Evolutionary conservation across 2,329 filamentous ascomycete species (phyloP).

Genomic region (Trichoderma sp.): DNA sequence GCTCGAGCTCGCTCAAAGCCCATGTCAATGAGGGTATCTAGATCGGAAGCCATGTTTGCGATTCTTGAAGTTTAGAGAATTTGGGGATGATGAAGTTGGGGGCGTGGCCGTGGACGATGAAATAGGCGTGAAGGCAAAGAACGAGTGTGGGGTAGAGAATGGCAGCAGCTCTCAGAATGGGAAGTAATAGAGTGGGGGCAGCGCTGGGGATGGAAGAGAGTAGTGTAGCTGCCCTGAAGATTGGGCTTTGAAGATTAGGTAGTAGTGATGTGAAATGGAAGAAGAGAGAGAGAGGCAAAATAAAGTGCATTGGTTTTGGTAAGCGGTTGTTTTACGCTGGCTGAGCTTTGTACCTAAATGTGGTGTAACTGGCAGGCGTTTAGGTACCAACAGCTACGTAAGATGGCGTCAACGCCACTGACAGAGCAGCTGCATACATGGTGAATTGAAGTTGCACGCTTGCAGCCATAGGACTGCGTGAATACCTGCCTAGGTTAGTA

Average conservation of each 20-base stretch:
- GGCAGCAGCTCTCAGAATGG: not conserved
- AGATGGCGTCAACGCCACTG: slow-evolving; percentile 19
- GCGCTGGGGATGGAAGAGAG: not conserved
- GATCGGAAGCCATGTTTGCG: slow-evolving; percentile 53
- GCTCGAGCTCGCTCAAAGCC: slow-evolving; percentile 83
- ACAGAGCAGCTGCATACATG: not conserved
- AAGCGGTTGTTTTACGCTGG: not conserved
- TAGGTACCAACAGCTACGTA: slow-evolving; percentile 23
- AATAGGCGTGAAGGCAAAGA: slow-evolving; percentile 5
- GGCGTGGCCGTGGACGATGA: slow-evolving; percentile 2
- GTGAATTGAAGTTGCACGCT: not conserved
- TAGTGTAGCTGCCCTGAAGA: not conserved
- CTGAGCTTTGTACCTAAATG: not conserved
- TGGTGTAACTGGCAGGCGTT: not conserved
- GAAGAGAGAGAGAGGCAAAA: not conserved
- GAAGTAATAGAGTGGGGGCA: not conserved
- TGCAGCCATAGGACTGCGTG: not conserved
- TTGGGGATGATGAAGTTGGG: not conserved
- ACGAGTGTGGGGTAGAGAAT: slow-evolving; percentile 18
- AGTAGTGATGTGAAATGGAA: not conserved
- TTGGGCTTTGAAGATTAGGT: not conserved
- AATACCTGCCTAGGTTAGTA: not conserved
- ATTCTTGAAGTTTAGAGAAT: not conserved
- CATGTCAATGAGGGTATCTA: slow-evolving; percentile 66
- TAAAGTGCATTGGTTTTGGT: not conserved